These are phyloP conservation scores for Podaxis rugospora DNA, from an alignment of 768 basidiomycete genomes.

Conservation along the genomic window DNA sequence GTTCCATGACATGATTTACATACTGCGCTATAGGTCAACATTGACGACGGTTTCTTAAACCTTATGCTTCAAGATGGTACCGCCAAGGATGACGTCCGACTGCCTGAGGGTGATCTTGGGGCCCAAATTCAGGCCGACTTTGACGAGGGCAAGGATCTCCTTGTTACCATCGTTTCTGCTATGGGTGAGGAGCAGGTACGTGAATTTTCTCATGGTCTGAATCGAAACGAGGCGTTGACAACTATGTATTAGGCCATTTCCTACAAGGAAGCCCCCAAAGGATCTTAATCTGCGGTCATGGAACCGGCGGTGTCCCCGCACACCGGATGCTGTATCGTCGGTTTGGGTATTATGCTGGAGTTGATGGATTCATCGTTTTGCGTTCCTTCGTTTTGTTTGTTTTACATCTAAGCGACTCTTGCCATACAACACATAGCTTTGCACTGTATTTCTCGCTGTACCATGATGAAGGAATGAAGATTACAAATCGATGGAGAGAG, in stretches of 20 bases:
- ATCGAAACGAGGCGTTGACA: neutral
- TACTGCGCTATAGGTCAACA: conserved; percentile 58
- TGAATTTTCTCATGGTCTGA: neutral
- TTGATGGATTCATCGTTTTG: neutral
- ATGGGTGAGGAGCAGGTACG: conserved; percentile 89
- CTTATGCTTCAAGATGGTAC: conserved; percentile 79
- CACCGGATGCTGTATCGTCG: conserved; percentile 68
- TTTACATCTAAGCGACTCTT: conserved; percentile 8
- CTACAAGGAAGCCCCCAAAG: conserved; percentile 85
- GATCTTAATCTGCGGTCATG: conserved; percentile 28
- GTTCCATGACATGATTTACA: conserved; percentile 9
- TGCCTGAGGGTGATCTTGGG: conserved; percentile 86
- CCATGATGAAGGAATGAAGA: conserved; percentile 7
- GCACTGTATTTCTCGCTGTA: conserved; percentile 9
- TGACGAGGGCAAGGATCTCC: conserved; percentile 82
- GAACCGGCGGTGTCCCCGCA: conserved; percentile 72
- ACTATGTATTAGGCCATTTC: conserved; percentile 59
- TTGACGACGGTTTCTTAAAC: conserved; percentile 95
- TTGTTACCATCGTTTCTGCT: conserved; percentile 81
- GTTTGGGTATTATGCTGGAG: conserved; percentile 2
- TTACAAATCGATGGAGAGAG: neutral
- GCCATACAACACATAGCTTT: neutral
- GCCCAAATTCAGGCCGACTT: conserved; percentile 63
- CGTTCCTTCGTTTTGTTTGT: conserved; percentile 7
- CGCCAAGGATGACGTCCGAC: conserved; percentile 90